These are phyloP conservation scores for Parachlorella kessleri DNA, from an alignment of 139 green algal genomes.

Conservation along the genomic window DNA sequence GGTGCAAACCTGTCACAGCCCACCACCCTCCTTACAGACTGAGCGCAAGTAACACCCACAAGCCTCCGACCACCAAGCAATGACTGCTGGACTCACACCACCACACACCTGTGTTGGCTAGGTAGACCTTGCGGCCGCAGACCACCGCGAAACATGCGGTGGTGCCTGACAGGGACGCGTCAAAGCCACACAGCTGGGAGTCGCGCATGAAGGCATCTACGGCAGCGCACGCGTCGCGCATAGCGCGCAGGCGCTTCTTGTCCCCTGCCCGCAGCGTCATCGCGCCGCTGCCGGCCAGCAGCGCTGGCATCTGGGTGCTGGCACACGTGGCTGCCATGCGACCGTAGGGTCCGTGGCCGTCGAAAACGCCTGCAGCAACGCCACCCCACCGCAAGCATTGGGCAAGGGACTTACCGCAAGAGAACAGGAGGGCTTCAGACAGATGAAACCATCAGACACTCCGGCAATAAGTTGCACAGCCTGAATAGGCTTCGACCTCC, in stretches of 20 bases:
- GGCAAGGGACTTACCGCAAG: no score
- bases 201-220: constrained; percentile 27
- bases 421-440: no score
- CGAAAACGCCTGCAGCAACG: constrained; percentile 48
- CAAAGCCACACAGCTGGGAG: constrained; percentile 11
- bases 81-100: no score
- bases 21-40: no score
- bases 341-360: constrained; percentile 48
- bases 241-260: constrained; percentile 8
- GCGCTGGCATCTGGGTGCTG: constrained; percentile 3
- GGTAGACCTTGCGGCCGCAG: constrained; percentile 3
- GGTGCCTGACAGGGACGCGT: constrained; percentile 34
- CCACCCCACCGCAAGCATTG: no score
- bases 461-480: no score
- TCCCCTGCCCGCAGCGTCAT: constrained; percentile 2
- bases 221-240: constrained; percentile 13
- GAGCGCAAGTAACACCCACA: no score
- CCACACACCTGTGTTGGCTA: constrained; percentile 26
- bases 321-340: constrained; percentile 38
- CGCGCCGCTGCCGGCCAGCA: constrained; percentile 22
- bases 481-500: no score
- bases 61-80: no score
- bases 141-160: constrained; percentile 50
- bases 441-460: no score
- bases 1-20: no score